A percentile compares a stretch with the other conserved stretches of the same genome.
These are phyloP conservation scores for Penicillium macrosclerotiorum DNA, from an alignment of 495 filamentous ascomycete genomes.

Conservation along the genomic window DNA sequence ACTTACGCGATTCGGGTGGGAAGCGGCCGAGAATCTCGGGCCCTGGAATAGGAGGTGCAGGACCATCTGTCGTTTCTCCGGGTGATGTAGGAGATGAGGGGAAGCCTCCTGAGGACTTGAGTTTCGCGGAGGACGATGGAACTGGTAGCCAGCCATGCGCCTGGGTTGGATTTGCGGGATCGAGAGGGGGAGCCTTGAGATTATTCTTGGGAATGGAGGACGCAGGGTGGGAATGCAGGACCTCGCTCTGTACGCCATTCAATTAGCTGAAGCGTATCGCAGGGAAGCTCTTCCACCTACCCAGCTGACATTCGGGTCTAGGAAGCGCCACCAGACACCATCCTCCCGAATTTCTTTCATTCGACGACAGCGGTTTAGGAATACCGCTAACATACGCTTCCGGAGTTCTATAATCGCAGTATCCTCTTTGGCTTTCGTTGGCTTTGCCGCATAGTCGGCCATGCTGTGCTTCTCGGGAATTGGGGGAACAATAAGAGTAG, in stretches of 20 bases:
- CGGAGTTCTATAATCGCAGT: conserved; percentile 91
- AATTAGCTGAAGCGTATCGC: background rate
- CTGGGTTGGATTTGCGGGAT: conserved; percentile 86
- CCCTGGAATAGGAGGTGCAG: conserved; percentile 54
- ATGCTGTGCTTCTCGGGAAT: conserved; percentile 98
- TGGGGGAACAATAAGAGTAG: conserved; percentile 90
- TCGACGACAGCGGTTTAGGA: conserved; percentile 84
- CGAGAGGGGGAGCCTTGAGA: conserved; percentile 87
- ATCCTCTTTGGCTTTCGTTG: conserved; percentile 96
- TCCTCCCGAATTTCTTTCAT: conserved; percentile 95
- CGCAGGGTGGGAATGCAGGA: conserved; percentile 84
- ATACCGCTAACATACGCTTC: conserved; percentile 94
- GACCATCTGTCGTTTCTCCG: conserved; percentile 42
- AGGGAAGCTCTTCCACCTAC: conserved; percentile 42
- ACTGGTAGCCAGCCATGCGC: conserved; percentile 87
- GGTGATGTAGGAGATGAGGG: conserved; percentile 52
- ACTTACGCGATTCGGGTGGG: conserved; percentile 69
- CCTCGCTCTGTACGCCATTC: conserved; percentile 73
- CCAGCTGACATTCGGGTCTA: conserved; percentile 98
- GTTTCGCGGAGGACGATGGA: conserved; percentile 78
- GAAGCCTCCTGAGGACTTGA: conserved; percentile 53
- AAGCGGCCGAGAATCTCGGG: conserved; percentile 74
- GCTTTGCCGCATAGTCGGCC: conserved; percentile 97
- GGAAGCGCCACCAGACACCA: conserved; percentile 94
- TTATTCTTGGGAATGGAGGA: conserved; percentile 89